Evolutionary conservation across 1,284 basidiomycete species (phyloP), one percentile per base, ranked within the genome.

Genomic region (Cutaneotrichosporon spelunceum): DNA sequence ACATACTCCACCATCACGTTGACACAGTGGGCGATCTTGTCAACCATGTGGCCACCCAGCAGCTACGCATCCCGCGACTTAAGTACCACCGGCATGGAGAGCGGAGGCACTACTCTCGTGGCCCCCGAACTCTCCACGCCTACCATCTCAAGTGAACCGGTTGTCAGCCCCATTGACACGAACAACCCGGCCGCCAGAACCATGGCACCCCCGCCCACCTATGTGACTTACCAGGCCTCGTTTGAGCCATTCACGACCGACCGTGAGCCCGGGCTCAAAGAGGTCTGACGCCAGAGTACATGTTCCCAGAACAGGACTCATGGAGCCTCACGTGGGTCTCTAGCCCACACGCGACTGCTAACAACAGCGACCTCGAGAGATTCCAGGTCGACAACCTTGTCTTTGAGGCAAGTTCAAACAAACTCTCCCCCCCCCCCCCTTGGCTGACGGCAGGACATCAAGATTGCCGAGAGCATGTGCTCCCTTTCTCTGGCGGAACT

Each of bases 351-450:
- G n/a, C n/a, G n/a, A n/a, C n/a, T n/a, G 10, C 27, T 50, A 23
- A 58, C 47, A 8, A 5, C 34, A 61, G 60, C 11, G 63, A 65
- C 24, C 57, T 62, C 36, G 63, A 65, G 39, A 44, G 50, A 50
- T 65, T 59, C 52, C 63, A 65, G 33, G 63, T 65, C 21, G 63
- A 65, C 60, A 65, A 65, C 42, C 60, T 65, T 24, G 48, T 65
- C 29, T 57, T 65, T 16, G 63, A 65, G 33, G 63, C 62, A 26
- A 39, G 60, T 47, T 5, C 7, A 9, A n/a, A n/a, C n/a, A n/a
- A n/a, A n/a, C n/a, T n/a, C n/a, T n/a, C n/a, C n/a, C n/a, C n/a
- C n/a, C n/a, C n/a, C n/a, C n/a, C n/a, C n/a, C n/a, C 50, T 19
- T 19, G 30, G 10, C 30, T 55, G 47, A 55, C 33, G 19, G 23